Percentiles rank a stretch among this genome's conserved stretches.
phyloP scores from a whole-genome alignment of 2,329 filamentous ascomycete species.

The Pestalotiopsis sp. region DNA sequence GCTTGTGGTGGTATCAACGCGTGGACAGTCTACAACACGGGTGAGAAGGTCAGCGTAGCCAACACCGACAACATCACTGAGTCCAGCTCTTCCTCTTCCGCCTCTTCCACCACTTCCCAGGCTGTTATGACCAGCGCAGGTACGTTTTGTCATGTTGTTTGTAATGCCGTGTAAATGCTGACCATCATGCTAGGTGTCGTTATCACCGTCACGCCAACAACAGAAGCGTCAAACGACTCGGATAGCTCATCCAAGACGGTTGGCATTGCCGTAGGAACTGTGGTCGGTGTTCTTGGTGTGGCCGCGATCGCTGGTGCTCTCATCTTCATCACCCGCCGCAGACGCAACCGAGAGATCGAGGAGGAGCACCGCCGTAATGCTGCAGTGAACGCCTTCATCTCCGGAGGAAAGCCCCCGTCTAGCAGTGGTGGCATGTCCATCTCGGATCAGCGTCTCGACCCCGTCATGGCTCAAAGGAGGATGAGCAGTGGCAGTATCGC shows the following conservation, averaged over 20 bases:
- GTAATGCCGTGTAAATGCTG: background rate
- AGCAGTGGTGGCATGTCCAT: constrained; percentile 71
- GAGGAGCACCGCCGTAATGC: constrained; percentile 84
- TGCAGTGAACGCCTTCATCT: constrained; percentile 77
- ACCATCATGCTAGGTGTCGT: constrained; percentile 11
- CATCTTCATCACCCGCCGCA: constrained; percentile 76
- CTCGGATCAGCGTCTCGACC: constrained; percentile 84
- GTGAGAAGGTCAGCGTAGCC: constrained; percentile 43
- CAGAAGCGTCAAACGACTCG: constrained; percentile 27
- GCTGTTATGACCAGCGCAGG: constrained; percentile 18
- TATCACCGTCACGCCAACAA: constrained; percentile 25
- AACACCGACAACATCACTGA: constrained; percentile 28
- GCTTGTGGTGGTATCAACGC: constrained; percentile 60
- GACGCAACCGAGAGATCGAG: constrained; percentile 76
- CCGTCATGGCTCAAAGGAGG: constrained; percentile 80
- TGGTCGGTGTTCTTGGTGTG: constrained; percentile 77
- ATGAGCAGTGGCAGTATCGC: constrained; percentile 95
- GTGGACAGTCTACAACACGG: constrained; percentile 56
- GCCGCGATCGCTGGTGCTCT: constrained; percentile 67
- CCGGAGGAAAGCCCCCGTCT: constrained; percentile 62
- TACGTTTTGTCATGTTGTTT: background rate
- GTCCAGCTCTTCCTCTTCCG: constrained; percentile 33
- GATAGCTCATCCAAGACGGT: constrained; percentile 67
- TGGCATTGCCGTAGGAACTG: constrained; percentile 84
- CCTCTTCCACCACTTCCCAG: constrained; percentile 24